Base-by-base conservation (phyloP, 148 eudicot genomes). In the Rhododendron kiyosumense region DNA sequence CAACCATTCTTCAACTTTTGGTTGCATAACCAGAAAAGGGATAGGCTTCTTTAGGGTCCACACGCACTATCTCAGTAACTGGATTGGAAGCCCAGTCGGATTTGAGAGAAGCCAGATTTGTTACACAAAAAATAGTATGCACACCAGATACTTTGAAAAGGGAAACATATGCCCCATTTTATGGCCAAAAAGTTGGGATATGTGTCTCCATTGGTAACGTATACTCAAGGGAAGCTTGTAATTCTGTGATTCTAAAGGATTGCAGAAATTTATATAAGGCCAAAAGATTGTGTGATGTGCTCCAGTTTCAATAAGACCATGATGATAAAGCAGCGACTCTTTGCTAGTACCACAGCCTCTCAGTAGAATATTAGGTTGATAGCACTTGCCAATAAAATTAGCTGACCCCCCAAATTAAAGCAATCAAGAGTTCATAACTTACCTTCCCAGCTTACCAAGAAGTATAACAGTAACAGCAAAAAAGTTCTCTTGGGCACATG, bases 381-480 rank as follows among this genome's bases (percentile, higher is more conserved):
- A 69, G 34, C 36, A 28, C 17, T 69, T 69, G 18, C 75, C 75
- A 69, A 28, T 4, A 28, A 69, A 28, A 41, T 30, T 28, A 69
- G 30, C 38, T 28, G 75, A 69, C 75, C 75, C 36, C 75, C 30
- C 75, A 28, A 69, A 69, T 65, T 69, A 28, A 65, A 28, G 75
- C 75, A 69, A 69, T 30, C 75, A 28, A 4, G 75, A 28, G 36
- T 69, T 69, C 38, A 30, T 30, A 69, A 41, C 76, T 88, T 85
- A 94, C 98, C 95, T 94, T 75, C 98, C 99, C 49, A 96, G 79
- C 83, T 93, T 89, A 83, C 95, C 94, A 22, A 96, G 90, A 86
- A 93, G 91, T 59, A 88, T 24, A 84, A 91, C 79, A 80, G 91
- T 85, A 82, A 90, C 90, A 86, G 90, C 77, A 75, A 88, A 87